These are phyloP conservation scores for Lindgomyces ingoldianus DNA, from an alignment of 495 filamentous ascomycete species.

Conservation along the genomic window DNA sequence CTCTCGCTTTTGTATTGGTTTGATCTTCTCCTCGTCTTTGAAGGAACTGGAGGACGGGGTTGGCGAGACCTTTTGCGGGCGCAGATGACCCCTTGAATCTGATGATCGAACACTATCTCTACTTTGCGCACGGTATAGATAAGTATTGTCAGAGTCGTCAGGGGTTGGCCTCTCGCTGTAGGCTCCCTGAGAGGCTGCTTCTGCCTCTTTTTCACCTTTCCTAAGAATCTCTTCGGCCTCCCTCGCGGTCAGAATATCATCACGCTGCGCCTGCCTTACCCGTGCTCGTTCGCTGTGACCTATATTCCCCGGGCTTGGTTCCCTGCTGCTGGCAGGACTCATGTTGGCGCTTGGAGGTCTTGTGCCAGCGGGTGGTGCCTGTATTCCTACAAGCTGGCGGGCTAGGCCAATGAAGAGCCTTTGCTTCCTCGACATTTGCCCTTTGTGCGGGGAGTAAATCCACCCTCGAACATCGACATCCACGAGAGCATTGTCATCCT, in stretches of 20 bases:
- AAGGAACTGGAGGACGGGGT: conserved; percentile 24
- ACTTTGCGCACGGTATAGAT: conserved; percentile 19
- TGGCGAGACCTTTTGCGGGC: not conserved
- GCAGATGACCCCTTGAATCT: conserved; percentile 17
- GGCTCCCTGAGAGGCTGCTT: conserved; percentile 65
- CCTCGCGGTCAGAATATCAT: conserved; percentile 66
- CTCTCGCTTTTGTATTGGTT: conserved; percentile 47
- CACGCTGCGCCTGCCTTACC: conserved; percentile 45
- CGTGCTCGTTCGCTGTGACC: conserved; percentile 41
- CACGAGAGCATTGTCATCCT: conserved; percentile 78
- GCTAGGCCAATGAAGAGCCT: conserved; percentile 81
- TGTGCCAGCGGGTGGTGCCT: conserved; percentile 56
- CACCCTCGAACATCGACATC: conserved; percentile 95
- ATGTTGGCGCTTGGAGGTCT: conserved; percentile 39
- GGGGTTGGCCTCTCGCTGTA: conserved; percentile 54
- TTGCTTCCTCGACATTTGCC: conserved; percentile 86
- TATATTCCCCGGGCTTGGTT: conserved; percentile 43
- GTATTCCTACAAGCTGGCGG: conserved; percentile 79
- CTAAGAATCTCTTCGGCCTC: conserved; percentile 74
- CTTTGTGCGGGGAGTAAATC: conserved; percentile 82
- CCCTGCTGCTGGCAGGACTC: conserved; percentile 41
- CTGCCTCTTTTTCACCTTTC: conserved; percentile 68
- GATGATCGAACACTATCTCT: conserved; percentile 18
- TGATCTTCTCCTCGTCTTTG: conserved; percentile 42
- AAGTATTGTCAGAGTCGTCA: conserved; percentile 40